Base-by-base conservation (phyloP, 495 filamentous ascomycete species). In the Tetracladium marchalianum region DNA sequence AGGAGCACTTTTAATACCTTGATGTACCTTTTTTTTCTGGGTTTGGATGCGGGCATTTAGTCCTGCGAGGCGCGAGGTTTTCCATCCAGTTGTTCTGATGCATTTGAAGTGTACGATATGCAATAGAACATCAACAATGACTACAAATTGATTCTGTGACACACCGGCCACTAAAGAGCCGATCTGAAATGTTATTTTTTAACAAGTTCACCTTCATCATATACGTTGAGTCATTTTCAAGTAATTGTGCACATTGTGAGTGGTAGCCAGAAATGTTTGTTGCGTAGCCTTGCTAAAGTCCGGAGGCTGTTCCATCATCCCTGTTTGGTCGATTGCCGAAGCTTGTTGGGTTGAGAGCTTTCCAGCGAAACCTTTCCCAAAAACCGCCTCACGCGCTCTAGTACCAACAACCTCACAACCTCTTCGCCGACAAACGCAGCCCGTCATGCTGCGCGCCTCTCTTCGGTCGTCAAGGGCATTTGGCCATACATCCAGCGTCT, bases 361-460 rank as follows among this genome's bases (percentile, higher is more conserved):
- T 27, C 22, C 22, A 27, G 12, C 35, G 31, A 15, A 32, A 24
- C 33, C 52, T 53, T 45, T 43, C 16, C 33, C 39, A 18, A 44
- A 27, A 27, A 27, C 22, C 22, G 22, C 39, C 45, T 48, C 50
- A 42, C 53, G 42, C 54, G 42, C 33, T 13, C 31, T 43, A 53
- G 37, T 50, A 47, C 37, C 44, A 47, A 11, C 44, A 36, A 47
- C 35, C 35, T 44, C 45, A 48, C 55, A 47, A 57, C 54, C 62
- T 57, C 62, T 55, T 64, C 62, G 41, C 48, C 45, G 42, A 44
- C 27, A 49, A 64, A 60, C 64, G 70, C 64, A 76, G 71, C 71
- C 61, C 71, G 69, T 68, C 67, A 83, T 84, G 80, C 72, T 83
- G 73, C 80, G 78, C 58, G 70, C 71, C 62, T 80, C 79, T 63